These are phyloP conservation scores for Cladochytrium replicatum DNA, from an alignment of 192 early-diverging fungal species.

Conservation along the genomic window DNA sequence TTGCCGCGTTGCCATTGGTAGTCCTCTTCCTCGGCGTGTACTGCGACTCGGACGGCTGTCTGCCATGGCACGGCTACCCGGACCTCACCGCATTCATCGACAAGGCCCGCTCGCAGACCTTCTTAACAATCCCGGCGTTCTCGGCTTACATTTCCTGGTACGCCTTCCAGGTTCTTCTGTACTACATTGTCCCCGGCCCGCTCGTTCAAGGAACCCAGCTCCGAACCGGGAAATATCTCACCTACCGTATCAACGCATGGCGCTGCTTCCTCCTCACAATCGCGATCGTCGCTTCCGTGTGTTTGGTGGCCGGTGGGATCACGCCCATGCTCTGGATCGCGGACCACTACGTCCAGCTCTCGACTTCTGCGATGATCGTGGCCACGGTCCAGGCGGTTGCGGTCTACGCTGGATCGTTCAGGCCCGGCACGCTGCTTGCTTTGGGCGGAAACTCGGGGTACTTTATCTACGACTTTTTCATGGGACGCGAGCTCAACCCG, in stretches of 20 bases:
- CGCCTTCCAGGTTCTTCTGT: conserved; percentile 52
- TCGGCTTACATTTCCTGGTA: conserved; percentile 47
- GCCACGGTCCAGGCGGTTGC: conserved; percentile 51
- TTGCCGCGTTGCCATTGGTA: conserved; percentile 13
- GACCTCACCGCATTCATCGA: not conserved
- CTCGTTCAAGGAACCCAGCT: conserved; percentile 54
- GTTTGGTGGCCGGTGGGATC: conserved; percentile 42
- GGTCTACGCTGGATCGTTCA: conserved; percentile 61
- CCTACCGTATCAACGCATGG: conserved; percentile 71
- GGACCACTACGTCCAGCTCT: conserved; percentile 66
- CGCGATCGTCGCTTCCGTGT: conserved; percentile 28
- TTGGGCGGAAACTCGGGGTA: conserved; percentile 88
- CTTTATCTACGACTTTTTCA: conserved; percentile 85
- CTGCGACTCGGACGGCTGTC: conserved; percentile 14
- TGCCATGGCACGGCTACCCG: conserved; percentile 9
- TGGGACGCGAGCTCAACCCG: conserved; percentile 95
- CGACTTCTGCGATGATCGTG: conserved; percentile 57
- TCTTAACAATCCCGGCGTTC: conserved; percentile 7
- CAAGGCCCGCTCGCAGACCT: not conserved
- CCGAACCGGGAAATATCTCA: conserved; percentile 59
- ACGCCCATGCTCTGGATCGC: conserved; percentile 69
- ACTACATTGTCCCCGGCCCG: conserved; percentile 59
- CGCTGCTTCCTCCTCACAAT: conserved; percentile 28
- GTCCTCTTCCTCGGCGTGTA: conserved; percentile 14
- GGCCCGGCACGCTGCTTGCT: conserved; percentile 57